Conservation (phyloP, 768 basidiomycete species). For the Suillus tomentosus region DNA sequence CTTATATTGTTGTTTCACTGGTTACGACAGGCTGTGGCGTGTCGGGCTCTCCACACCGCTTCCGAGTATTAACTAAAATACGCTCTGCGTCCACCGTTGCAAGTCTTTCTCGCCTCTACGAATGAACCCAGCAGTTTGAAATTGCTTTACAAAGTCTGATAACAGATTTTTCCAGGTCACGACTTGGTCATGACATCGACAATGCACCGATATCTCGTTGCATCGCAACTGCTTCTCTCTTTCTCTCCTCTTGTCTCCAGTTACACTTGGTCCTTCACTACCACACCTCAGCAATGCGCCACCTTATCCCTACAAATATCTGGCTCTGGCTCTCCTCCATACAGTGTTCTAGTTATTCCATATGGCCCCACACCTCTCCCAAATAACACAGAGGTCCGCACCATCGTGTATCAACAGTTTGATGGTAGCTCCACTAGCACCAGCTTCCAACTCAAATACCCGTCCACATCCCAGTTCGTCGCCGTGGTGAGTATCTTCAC, state of each 20-base stretch:
- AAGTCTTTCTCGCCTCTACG: conserved; percentile 2
- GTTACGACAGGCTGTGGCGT: conserved; percentile 6
- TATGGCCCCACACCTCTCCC: conserved; percentile 62
- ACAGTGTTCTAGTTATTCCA: conserved; percentile 66
- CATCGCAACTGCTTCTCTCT: conserved; percentile 11
- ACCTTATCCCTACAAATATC: conserved; percentile 60
- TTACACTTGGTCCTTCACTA: conserved; percentile 46
- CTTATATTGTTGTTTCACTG: neutral
- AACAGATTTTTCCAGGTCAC: conserved; percentile 4
- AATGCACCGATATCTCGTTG: conserved; percentile 15
- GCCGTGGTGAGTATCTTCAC: conserved; percentile 60
- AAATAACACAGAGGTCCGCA: conserved; percentile 64
- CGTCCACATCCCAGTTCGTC: conserved; percentile 70
- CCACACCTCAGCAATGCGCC: conserved; percentile 63
- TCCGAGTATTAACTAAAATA: neutral
- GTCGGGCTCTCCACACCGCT: conserved; percentile 5
- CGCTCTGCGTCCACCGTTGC: neutral
- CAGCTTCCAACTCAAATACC: conserved; percentile 63
- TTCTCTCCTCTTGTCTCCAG: conserved; percentile 34
- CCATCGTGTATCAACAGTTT: conserved; percentile 59
- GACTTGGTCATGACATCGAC: conserved; percentile 1
- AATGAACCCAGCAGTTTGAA: conserved; percentile 16
- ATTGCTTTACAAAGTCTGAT: conserved; percentile 2
- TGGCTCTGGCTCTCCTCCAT: conserved; percentile 68
- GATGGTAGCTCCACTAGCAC: conserved; percentile 39